Percentiles rank a stretch among this genome's conserved stretches.
Conservation (phyloP, 805 yeast genomes). For the Nakazawaea wickerhamii region DNA sequence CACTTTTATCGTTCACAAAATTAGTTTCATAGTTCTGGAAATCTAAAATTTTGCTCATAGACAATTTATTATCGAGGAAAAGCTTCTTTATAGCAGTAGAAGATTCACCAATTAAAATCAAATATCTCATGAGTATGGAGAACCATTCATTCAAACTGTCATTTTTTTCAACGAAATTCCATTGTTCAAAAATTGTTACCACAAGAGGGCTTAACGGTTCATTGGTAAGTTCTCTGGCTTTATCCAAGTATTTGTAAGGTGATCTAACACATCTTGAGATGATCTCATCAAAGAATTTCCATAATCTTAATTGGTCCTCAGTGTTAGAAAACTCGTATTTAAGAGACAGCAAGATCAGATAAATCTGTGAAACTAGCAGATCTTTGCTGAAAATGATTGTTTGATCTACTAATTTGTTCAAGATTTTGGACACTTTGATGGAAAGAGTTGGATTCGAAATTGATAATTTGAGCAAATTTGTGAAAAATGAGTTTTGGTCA, state of each 20-base stretch:
- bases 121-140: conserved; percentile 37
- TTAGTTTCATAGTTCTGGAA: conserved; percentile 7
- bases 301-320: conserved; percentile 32
- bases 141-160: conserved; percentile 42
- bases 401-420: conserved; percentile 42
- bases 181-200: conserved; percentile 63
- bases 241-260: conserved; percentile 83
- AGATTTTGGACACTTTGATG: conserved; percentile 32
- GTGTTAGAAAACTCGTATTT: conserved; percentile 18
- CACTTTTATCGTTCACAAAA: conserved; percentile 8
- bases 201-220: conserved; percentile 49
- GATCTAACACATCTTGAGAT: conserved; percentile 62
- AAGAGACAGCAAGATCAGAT: conserved; percentile 49
- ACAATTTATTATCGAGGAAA: conserved; percentile 12
- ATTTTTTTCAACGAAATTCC: conserved; percentile 42
- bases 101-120: conserved; percentile 58
- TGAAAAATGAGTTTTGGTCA: conserved; percentile 54
- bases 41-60: conserved; percentile 1
- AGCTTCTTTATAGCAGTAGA: conserved; percentile 17
- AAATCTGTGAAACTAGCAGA: conserved; percentile 47
- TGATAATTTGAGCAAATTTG: conserved; percentile 54
- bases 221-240: conserved; percentile 26
- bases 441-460: conserved; percentile 11
- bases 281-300: conserved; percentile 71
- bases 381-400: conserved; percentile 51